These are phyloP conservation scores for Ganoderma lingzhi DNA, from an alignment of 1,284 basidiomycete species.

Conservation along the genomic window DNA sequence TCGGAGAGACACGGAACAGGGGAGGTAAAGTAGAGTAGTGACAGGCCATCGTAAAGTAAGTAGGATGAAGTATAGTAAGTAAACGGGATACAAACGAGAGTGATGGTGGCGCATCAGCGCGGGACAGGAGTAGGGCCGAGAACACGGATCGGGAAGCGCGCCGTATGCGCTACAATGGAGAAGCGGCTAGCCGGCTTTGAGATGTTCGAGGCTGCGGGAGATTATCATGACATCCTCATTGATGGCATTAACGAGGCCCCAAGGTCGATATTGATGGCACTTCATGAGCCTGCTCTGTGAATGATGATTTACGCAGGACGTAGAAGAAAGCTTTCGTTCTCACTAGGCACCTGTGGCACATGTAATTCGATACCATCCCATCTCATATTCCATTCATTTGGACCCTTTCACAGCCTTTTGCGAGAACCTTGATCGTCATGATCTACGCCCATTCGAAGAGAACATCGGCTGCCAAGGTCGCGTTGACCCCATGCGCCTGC, in stretches of 20 bases:
- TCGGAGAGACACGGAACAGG: too few species aligned
- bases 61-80: too few species aligned
- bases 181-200: constrained; percentile 66
- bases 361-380: background rate
- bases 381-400: background rate
- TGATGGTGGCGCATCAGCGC: too few species aligned
- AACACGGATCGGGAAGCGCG: too few species aligned
- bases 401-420: background rate
- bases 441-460: too few species aligned
- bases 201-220: constrained; percentile 71
- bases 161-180: too few species aligned
- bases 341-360: background rate
- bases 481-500: background rate
- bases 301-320: background rate
- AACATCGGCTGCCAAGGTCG: background rate
- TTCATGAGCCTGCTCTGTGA: background rate
- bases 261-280: constrained; percentile 31
- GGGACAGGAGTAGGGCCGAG: too few species aligned
- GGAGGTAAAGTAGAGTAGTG: too few species aligned
- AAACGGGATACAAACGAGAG: too few species aligned
- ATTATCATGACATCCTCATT: constrained; percentile 63
- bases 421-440: too few species aligned
- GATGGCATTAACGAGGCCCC: constrained; percentile 51
- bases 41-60: too few species aligned
- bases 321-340: background rate